phyloP scores from a whole-genome alignment of 208 protist genomes.

The Leishmania martiniquensis region DNA sequence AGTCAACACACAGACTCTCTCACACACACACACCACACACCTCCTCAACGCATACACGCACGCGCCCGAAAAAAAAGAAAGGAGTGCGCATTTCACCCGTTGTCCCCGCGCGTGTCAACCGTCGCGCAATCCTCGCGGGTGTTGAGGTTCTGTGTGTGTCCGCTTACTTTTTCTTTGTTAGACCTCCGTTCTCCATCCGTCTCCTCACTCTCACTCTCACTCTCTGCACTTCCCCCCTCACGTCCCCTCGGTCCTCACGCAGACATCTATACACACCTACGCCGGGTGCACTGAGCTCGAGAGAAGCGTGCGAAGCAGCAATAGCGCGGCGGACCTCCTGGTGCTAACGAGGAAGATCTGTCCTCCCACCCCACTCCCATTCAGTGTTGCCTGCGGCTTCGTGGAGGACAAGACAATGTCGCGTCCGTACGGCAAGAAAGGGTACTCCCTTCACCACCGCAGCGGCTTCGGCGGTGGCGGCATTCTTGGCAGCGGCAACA shows the following conservation, averaged over 20 bases:
- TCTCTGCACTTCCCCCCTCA: neutral
- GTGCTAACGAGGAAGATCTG: neutral
- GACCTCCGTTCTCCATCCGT: neutral
- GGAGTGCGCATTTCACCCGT: neutral
- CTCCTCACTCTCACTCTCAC: neutral
- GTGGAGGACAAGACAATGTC: slow-evolving; percentile 55
- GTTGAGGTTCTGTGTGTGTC: neutral
- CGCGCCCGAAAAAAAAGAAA: neutral
- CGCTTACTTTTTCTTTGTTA: neutral
- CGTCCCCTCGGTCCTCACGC: neutral
- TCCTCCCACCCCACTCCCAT: no score
- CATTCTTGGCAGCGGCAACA: neutral
- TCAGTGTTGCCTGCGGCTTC: no score
- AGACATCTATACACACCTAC: neutral
- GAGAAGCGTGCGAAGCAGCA: neutral
- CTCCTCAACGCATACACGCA: no score
- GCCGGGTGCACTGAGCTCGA: neutral
- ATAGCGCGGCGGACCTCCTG: neutral
- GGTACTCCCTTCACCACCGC: slow-evolving; percentile 17
- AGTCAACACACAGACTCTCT: no score
- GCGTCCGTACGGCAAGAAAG: slow-evolving; percentile 63
- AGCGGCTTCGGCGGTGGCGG: slow-evolving; percentile 16
- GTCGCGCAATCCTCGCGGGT: neutral
- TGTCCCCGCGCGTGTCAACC: neutral
- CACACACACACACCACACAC: no score